These are phyloP conservation scores for Vanrija humicola DNA, from an alignment of 1,284 basidiomycete genomes.

Conservation along the genomic window DNA sequence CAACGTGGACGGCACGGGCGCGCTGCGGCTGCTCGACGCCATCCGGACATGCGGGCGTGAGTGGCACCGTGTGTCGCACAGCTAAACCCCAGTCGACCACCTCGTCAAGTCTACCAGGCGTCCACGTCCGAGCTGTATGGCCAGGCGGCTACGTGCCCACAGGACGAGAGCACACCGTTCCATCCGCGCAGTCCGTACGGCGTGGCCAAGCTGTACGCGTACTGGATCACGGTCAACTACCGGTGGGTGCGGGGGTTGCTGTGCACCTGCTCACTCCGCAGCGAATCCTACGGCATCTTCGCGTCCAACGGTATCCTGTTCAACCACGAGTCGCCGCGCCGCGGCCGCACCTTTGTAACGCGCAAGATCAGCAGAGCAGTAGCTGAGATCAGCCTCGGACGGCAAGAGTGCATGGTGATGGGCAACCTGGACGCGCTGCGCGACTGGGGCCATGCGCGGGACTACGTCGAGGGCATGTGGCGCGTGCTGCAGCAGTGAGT, in stretches of 20 bases:
- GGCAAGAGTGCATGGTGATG: slow-evolving; percentile 79
- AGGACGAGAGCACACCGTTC: slow-evolving; percentile 87
- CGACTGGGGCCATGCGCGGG: slow-evolving; percentile 89
- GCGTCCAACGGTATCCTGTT: slow-evolving; percentile 79
- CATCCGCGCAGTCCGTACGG: slow-evolving; percentile 90
- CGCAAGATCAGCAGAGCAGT: slow-evolving; percentile 85
- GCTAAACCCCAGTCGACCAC: slow-evolving; percentile 21
- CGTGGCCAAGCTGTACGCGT: slow-evolving; percentile 69
- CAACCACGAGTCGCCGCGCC: slow-evolving; percentile 88
- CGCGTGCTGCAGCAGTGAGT: slow-evolving; percentile 77
- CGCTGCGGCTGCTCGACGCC: slow-evolving; percentile 83
- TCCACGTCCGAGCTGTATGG: slow-evolving; percentile 92
- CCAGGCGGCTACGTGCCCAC: slow-evolving; percentile 84
- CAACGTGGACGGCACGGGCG: slow-evolving; percentile 86
- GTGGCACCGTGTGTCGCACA: not conserved
- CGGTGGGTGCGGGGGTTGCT: slow-evolving; percentile 1
- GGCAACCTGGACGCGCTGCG: slow-evolving; percentile 86
- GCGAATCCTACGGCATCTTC: slow-evolving; percentile 88
- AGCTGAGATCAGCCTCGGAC: slow-evolving; percentile 79
- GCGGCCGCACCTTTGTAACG: slow-evolving; percentile 88
- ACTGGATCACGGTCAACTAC: slow-evolving; percentile 36
- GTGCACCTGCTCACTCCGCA: slow-evolving; percentile 27
- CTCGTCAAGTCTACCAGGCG: slow-evolving; percentile 57
- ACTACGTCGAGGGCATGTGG: slow-evolving; percentile 94
- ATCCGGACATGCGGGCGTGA: slow-evolving; percentile 86